Conservation (phyloP, 768 basidiomycete genomes). For the Rhizopogon salebrosus region DNA sequence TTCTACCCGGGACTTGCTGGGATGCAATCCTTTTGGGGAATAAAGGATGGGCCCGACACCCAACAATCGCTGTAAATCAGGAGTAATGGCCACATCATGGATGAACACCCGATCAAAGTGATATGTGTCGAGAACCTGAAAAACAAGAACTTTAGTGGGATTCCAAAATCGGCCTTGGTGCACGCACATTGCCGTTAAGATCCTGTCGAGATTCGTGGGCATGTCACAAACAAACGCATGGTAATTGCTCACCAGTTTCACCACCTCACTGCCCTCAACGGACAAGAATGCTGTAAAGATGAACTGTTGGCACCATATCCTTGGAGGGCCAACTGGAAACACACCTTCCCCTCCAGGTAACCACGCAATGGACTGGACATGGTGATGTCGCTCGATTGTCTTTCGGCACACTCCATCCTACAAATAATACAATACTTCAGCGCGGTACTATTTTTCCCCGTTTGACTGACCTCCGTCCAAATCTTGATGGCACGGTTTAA, state of each 20-base stretch:
- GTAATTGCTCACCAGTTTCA: slow-evolving; percentile 45
- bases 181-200: slow-evolving; percentile 50
- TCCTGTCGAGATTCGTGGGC: slow-evolving; percentile 33
- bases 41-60: slow-evolving; percentile 64
- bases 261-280: slow-evolving; percentile 59
- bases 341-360: slow-evolving; percentile 57
- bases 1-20: slow-evolving; percentile 64
- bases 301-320: background rate
- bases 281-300: slow-evolving; percentile 54
- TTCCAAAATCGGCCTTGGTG: background rate
- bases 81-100: slow-evolving; percentile 67
- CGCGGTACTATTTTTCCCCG: no score
- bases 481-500: slow-evolving; percentile 60
- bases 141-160: background rate
- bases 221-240: background rate
- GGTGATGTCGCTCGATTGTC: slow-evolving; percentile 52
- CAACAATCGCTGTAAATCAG: slow-evolving; percentile 57
- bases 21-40: slow-evolving; percentile 57
- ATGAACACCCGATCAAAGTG: slow-evolving; percentile 57
- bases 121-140: slow-evolving; percentile 50
- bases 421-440: background rate
- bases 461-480: slow-evolving; percentile 54
- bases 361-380: slow-evolving; percentile 66
- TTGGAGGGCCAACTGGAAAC: background rate
- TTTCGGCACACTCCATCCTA: slow-evolving; percentile 66